Base-by-base conservation (phyloP, 352 stramenopile genomes). In the Aphanomyces invadans region DNA sequence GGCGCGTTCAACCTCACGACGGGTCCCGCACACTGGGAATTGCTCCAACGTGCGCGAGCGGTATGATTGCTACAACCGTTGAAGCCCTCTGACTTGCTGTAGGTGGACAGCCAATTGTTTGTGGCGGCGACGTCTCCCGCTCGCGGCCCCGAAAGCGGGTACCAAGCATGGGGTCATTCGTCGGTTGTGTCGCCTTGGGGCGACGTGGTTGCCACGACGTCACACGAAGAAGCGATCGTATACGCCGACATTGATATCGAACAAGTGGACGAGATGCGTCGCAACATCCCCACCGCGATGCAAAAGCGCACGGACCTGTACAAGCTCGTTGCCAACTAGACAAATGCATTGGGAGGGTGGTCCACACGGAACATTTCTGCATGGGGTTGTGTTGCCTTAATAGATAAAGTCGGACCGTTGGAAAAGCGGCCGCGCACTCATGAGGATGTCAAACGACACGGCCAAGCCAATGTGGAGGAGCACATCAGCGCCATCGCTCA, bases 151-250 rank as follows among this genome's bases (percentile, higher is more conserved):
- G 80, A 98, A 71, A 88, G 89, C 10, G 89, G 95, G 46, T 99
- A 99, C 80, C 96, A 99, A 70, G 97, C 97, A 2, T 99, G 96
- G 96, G 97, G 97, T 29, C 97, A 99, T 83, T 99, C 92, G 31
- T 97, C 93, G 0, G 83, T 98, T 11, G 83, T 99, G 21, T 97
- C 90, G 29, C 97, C 97, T 0, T 99, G 97, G 97, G 97, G 97
- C 19, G 91, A 98, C 55, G 87, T 99, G 21, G 73, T 99, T 7
- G 92, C 92, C 28, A 99, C 92, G 2, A 97, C 91, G 51, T 95
- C 90, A 28, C 90, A 99, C 74, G 80, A 78, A 10, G 86, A 95
- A 45, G 81, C 78, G 17, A 90, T 99, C 61, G 92, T 99, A 26
- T 87, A 98, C 64, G 95, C 89, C 31, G 97, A 99, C 66, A 79